Evolutionary conservation across 805 yeast species (phyloP).

Genomic region (Saccharomycopsis vini): DNA sequence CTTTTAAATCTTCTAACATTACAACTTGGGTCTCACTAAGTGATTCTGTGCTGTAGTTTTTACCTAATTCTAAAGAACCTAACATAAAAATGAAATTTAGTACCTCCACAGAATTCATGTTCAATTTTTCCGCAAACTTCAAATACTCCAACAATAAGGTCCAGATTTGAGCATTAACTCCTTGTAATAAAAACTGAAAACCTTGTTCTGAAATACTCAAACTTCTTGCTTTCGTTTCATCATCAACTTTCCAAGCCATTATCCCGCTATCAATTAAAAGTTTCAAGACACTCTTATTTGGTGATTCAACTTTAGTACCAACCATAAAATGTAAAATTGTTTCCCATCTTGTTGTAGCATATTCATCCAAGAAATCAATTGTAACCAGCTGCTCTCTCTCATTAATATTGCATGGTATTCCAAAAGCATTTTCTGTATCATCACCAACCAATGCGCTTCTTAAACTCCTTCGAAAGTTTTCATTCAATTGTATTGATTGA

Average conservation of each 20-base stretch:
- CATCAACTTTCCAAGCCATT: no score
- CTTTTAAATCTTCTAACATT: conserved; percentile 83
- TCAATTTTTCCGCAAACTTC: conserved; percentile 69
- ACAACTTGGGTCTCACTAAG: conserved; percentile 72
- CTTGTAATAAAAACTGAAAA: conserved; percentile 88
- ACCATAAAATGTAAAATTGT: conserved; percentile 95
- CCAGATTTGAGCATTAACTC: conserved; percentile 92
- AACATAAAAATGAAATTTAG: conserved; percentile 87
- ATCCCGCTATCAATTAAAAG: conserved; percentile 72
- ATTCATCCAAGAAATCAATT: conserved; percentile 60
- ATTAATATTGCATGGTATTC: conserved; percentile 49
- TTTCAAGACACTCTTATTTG: conserved; percentile 74
- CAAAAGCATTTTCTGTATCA: conserved; percentile 59
- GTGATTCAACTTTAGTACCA: conserved; percentile 69
- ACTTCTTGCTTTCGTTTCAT: no score
- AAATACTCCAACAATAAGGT: conserved; percentile 79
- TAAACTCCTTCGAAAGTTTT: conserved; percentile 66
- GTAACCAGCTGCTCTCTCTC: conserved; percentile 35
- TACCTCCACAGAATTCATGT: conserved; percentile 95
- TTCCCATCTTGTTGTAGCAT: conserved; percentile 90
- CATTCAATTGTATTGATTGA: conserved; percentile 48
- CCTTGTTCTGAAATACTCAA: conserved; percentile 82
- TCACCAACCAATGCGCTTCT: conserved; percentile 82
- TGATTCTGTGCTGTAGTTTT: conserved; percentile 64
- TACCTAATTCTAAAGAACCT: conserved; percentile 87